Base-by-base conservation (phyloP, 768 basidiomycete genomes). In the Aureoboletus auriporus region DNA sequence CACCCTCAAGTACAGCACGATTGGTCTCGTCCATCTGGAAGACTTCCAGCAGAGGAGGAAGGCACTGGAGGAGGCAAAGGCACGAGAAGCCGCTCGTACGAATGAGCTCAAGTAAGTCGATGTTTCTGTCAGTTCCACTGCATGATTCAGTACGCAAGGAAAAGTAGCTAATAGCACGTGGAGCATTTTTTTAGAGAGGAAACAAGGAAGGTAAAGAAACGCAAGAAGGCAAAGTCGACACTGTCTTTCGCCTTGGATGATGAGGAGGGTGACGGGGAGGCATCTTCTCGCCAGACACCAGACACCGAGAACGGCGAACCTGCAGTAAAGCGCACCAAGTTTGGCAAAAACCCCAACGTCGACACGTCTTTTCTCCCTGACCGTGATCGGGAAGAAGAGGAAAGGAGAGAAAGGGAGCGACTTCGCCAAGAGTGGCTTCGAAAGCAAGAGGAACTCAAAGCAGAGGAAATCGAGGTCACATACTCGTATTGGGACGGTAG, bases 401-500 rank as follows among this genome's bases (percentile, higher is more conserved):
- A 99, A 66, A 80, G 94, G 13, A 78, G 78, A 50, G 86, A 93
- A 65, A 76, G 95, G 34, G 96, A 99, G 64, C 79, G 87, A 42
- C 75, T 99, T 35, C 77, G 96, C 2, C 77, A 92, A 51, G 83
- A 96, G 66, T 99, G 94, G 93, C 73, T 98, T 30, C 72, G 68
- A 55, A 75, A 75, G 53, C 86, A 89, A 57, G 77, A 84, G 65
- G 75, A 83, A 20, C 78, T 86, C 46, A 85, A 86, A 64, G 60
- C 70, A 26, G 86, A 86, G 54, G 77, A 79, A 20, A 89, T 99
- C 46, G 96, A 98, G 67, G 78, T 99, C 47, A 86, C 86, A 0
- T 99, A 97, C 63, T 96, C 93, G 0, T 99, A 85, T 66, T 99
- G 96, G 96, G 96, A 99, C 65, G 96, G 96, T 10, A 93, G 88